These are phyloP conservation scores for Plasmodium inui DNA, from an alignment of 169 alveolate genomes.

Conservation along the genomic window DNA sequence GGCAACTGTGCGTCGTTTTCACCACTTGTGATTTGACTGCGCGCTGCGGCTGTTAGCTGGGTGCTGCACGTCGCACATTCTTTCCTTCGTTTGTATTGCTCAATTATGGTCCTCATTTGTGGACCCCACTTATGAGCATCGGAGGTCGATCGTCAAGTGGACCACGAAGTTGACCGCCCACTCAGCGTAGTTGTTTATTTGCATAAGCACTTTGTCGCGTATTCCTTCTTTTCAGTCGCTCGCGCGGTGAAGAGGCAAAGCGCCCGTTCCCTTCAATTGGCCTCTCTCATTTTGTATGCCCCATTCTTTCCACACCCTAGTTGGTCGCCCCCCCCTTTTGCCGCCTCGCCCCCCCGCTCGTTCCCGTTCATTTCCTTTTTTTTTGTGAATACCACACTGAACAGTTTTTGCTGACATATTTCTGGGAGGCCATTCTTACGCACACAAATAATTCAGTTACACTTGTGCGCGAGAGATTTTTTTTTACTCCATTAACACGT, in stretches of 20 bases:
- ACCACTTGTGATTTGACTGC: not conserved
- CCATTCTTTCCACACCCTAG: not conserved
- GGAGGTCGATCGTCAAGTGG: not conserved
- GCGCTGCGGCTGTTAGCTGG: not conserved
- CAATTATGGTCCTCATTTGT: not conserved
- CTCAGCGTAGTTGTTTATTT: not conserved
- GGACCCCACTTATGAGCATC: not conserved
- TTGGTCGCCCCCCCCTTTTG: not conserved
- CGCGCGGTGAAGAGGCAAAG: not conserved
- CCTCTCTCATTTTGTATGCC: not conserved
- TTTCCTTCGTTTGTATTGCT: not conserved
- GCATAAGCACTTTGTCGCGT: not conserved
- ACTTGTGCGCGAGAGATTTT: not conserved
- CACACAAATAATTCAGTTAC: conserved; percentile 22
- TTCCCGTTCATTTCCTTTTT: not conserved
- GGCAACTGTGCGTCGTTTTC: not conserved
- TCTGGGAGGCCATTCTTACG: not conserved
- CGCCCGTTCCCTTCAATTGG: not conserved
- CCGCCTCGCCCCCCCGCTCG: not conserved
- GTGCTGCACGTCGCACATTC: not conserved
- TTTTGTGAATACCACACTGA: not conserved
- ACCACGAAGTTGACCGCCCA: not conserved
- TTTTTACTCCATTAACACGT: not conserved
- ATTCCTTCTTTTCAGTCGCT: not conserved
- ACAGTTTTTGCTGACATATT: conserved; percentile 26